Base-by-base conservation (phyloP, 2,329 filamentous ascomycete genomes). In the Teratosphaeria gauchensis region DNA sequence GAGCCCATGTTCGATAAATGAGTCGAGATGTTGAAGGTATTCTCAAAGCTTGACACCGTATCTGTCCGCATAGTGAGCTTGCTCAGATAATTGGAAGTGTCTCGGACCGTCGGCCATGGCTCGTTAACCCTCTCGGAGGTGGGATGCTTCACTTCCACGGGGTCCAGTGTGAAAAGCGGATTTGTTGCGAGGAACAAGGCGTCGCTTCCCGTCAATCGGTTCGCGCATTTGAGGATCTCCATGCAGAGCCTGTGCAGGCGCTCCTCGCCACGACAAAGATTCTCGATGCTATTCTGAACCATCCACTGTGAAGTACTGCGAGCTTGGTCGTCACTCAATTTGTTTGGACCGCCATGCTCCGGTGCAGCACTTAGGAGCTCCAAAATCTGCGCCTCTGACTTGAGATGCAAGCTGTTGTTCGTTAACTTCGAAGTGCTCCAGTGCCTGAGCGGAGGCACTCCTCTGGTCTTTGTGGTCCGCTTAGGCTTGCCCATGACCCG, bases 211-310 rank as follows among this genome's bases (percentile, higher is more conserved):
- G 95, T 87, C 7, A 97, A 79, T 70, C 90, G 91, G 65, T 85
- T 87, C 63, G 96, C 87, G 68, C 90, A 95, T 62, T 84, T 88
- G 66, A 92, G 88, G 31, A 97, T 83, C 71, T 97, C 94, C 64
- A 91, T 88, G 69, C 88, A 94, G 72, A 99, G 94, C 11, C 92
- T 85, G 71, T 97, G 94, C 38, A 99, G 92, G 55, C 94, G 80
- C 74, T 99, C 94, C 71, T 99, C 94, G 5, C 92, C 94, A 65
- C 86, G 87, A 74, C 94, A 99, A 65, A 97, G 92, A 69, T 96
- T 96, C 71, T 95, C 90, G 33, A 97, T 87, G 14, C 85, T 85
- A 63, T 86, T 87, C 64, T 88, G 84, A 54, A 88, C 84, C 56
- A 97, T 79, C 90, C 92, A 99, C 58, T 85, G 84, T 21, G 82